Evolutionary conservation across 345 rosid species (phyloP), one percentile per base, ranked within the genome.

Genomic region (Murraya koenigii): DNA sequence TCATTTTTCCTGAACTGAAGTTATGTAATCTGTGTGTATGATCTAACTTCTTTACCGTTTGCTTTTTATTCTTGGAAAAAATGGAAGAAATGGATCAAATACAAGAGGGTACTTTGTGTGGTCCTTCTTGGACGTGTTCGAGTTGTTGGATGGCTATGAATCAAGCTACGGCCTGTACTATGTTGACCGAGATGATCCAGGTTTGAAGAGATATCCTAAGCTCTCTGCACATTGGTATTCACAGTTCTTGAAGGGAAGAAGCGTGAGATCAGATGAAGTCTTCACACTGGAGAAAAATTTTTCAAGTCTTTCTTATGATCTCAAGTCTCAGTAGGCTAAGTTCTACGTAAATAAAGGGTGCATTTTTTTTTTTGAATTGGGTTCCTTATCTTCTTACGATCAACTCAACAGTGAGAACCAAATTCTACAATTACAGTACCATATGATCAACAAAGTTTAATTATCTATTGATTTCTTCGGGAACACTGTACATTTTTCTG

Each of bases 221-320:
- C 81, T 82, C 77, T 89, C 92, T 60, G 83, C 90, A 17, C 78
- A 81, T 36, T 87, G 90, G 90, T 87, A 80, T 79, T 87, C 90
- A 68, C 69, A 80, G 25, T 87, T 85, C 66, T 76, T 85, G 71
- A 84, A 66, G 69, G 90, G 92, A 81, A 72, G 64, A 55, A 80
- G 36, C 4, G 55, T 80, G 52, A 47, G 33, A 44, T 62, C 80
- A 22, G 36, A 72, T 35, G 26, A 0, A 1, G 5, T 67, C 11
- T n/a, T 36, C 47, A 10, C 49, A 7, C 70, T 64, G 1, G 22
- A 32, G 20, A 56, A 69, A 55, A 17, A 39, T 23, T 3, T 58
- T 35, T 23, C 54, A 35, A 30, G 33, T 56, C 32, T 1, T 60
- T 60, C 41, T 4, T 23, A 55, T 39, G 74, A 54, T 20, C 36